Conservation (phyloP, 495 filamentous ascomycete genomes). For the Daldinia loculata region DNA sequence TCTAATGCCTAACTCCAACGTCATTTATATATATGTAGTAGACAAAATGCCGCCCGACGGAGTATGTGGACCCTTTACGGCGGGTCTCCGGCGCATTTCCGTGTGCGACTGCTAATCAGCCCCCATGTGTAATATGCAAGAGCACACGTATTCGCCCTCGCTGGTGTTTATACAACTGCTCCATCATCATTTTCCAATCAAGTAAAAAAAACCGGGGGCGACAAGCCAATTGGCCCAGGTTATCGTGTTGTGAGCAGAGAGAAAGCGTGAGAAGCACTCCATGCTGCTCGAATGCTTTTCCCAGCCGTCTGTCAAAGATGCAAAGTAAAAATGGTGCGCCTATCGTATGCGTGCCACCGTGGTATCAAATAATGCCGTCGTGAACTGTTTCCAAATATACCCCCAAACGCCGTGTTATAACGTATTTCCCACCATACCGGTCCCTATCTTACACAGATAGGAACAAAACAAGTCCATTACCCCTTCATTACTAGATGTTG, state of each 20-base stretch:
- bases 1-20: constrained; percentile 40
- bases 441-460: constrained; percentile 21
- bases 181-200: constrained; percentile 21
- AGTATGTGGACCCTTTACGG: constrained; percentile 12
- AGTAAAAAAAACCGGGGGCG: constrained; percentile 21
- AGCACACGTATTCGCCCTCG: constrained; percentile 15
- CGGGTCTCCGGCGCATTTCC: constrained; percentile 22
- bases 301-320: constrained; percentile 40
- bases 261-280: constrained; percentile 31
- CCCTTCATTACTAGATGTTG: constrained; percentile 31
- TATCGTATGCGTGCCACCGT: constrained; percentile 46
- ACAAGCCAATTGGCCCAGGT: constrained; percentile 7
- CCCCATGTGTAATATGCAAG: constrained; percentile 27
- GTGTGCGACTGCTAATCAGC: constrained; percentile 29
- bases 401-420: constrained; percentile 37
- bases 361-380: constrained; percentile 44
- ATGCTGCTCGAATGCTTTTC: constrained; percentile 38
- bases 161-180: constrained; percentile 26
- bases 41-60: constrained; percentile 29
- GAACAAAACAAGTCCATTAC: constrained; percentile 23
- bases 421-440: constrained; percentile 20
- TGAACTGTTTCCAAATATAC: constrained; percentile 28
- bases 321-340: constrained; percentile 42
- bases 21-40: constrained; percentile 43
- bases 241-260: constrained; percentile 6